Evolutionary conservation across 1,284 basidiomycete genomes (phyloP).

Genomic region (Ceratobasidium sp.): DNA sequence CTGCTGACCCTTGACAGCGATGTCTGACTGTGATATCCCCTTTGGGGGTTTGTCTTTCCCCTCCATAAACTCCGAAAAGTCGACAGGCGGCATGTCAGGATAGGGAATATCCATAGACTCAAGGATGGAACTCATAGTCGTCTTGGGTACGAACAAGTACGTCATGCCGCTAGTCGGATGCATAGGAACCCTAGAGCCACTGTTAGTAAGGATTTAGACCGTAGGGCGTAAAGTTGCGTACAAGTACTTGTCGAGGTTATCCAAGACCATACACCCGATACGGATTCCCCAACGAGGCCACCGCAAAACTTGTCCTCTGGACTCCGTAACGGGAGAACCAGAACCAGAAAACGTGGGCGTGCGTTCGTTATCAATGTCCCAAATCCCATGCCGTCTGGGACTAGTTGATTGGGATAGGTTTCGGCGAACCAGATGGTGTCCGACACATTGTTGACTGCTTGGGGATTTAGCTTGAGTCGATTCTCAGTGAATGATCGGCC

Average conservation of each 20-base stretch:
- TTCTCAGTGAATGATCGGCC: conserved; percentile 11
- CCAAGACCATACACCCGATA: conserved; percentile 1
- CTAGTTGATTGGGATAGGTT: conserved; percentile 28
- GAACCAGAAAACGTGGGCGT: neutral
- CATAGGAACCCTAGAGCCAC: conserved; percentile 1
- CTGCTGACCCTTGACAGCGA: conserved; percentile 11
- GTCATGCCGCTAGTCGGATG: conserved; percentile 16
- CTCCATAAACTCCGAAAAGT: conserved; percentile 17
- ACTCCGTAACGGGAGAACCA: neutral
- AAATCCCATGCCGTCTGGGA: conserved; percentile 3
- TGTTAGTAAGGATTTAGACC: neutral
- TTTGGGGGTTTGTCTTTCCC: conserved; percentile 1
- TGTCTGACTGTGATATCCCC: conserved; percentile 19
- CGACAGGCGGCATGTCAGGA: neutral
- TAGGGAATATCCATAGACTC: conserved; percentile 29
- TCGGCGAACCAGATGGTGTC: conserved; percentile 30
- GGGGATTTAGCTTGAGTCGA: conserved; percentile 6
- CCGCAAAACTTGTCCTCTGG: conserved; percentile 14
- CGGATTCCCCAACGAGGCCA: conserved; percentile 33
- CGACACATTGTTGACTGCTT: conserved; percentile 7
- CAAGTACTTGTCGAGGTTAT: conserved; percentile 20
- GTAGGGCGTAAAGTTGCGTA: neutral
- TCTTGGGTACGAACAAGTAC: conserved; percentile 31
- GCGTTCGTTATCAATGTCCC: conserved; percentile 23
- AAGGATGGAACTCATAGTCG: conserved; percentile 18